A percentile compares a stretch with the other conserved stretches of the same genome.
Evolutionary conservation across 805 yeast genomes (phyloP).

Genomic region (Teunomyces pallodes): DNA sequence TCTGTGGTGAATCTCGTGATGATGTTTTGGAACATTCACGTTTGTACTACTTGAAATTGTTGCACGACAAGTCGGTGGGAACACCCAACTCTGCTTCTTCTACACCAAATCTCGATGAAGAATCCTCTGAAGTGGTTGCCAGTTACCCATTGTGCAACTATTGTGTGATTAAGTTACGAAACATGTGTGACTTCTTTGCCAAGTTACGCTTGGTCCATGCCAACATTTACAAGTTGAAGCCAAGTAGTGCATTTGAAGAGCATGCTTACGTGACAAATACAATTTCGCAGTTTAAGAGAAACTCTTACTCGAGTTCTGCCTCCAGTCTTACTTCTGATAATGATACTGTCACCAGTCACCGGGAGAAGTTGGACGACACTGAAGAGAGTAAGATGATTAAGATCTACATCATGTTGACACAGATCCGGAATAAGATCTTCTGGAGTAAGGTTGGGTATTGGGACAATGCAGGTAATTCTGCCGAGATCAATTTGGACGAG

Average conservation of each 20-base stretch:
- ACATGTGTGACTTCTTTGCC: slow-evolving; percentile 79
- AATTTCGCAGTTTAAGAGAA: slow-evolving; percentile 28
- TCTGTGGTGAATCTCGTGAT: slow-evolving; percentile 78
- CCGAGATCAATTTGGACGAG: slow-evolving; percentile 16
- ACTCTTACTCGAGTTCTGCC: background rate
- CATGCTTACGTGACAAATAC: slow-evolving; percentile 14
- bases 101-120: slow-evolving; percentile 11
- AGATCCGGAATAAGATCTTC: slow-evolving; percentile 69
- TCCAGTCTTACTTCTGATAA: background rate
- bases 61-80: slow-evolving; percentile 17
- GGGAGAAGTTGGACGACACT: slow-evolving; percentile 11
- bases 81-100: slow-evolving; percentile 9
- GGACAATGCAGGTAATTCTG: slow-evolving; percentile 48
- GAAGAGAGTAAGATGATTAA: slow-evolving; percentile 39
- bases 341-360: background rate
- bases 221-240: slow-evolving; percentile 57
- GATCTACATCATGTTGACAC: slow-evolving; percentile 51
- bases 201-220: slow-evolving; percentile 61
- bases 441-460: slow-evolving; percentile 85
- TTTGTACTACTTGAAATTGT: slow-evolving; percentile 62
- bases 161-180: slow-evolving; percentile 76
- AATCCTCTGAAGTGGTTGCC: slow-evolving; percentile 28
- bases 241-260: slow-evolving; percentile 25
- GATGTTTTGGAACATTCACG: slow-evolving; percentile 76
- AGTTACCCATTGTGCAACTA: slow-evolving; percentile 74